These are phyloP conservation scores for Zygotorulaspora florentina DNA, from an alignment of 805 yeast species.

Conservation along the genomic window DNA sequence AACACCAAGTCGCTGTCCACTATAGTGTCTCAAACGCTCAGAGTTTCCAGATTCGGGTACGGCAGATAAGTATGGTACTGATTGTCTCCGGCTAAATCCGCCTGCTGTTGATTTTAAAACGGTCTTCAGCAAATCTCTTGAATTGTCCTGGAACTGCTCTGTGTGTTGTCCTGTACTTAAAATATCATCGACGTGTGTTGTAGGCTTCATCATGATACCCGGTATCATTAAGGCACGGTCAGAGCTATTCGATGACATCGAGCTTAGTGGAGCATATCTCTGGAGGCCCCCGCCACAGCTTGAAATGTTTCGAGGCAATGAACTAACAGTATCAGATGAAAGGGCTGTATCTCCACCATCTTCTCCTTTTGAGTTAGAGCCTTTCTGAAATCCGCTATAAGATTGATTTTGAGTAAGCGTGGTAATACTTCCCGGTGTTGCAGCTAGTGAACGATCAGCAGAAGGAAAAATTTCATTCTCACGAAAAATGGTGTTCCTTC, in stretches of 20 bases:
- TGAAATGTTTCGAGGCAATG: not conserved
- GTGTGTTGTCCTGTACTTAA: conserved; percentile 11
- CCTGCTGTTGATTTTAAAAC: conserved; percentile 15
- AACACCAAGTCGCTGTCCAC: not conserved
- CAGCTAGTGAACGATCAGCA: conserved; percentile 3
- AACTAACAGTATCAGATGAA: not conserved
- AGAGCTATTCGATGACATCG: not conserved
- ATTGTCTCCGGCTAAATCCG: conserved; percentile 16
- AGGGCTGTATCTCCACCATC: conserved; percentile 3
- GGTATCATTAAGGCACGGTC: conserved; percentile 7
- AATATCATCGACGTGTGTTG: conserved; percentile 19
- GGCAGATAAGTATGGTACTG: conserved; percentile 8
- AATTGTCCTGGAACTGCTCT: conserved; percentile 14
- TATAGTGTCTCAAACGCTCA: not conserved
- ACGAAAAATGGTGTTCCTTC: conserved; percentile 8
- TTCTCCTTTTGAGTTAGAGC: not conserved
- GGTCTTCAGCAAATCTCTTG: conserved; percentile 17
- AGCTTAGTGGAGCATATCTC: not conserved
- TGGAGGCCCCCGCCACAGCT: not conserved
- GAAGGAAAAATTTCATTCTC: conserved; percentile 1
- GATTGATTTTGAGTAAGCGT: not conserved
- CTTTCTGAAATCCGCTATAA: not conserved
- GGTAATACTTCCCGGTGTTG: conserved; percentile 1
- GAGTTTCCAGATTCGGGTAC: not conserved
- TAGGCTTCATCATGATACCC: conserved; percentile 8